phyloP scores from a whole-genome alignment of 1,284 basidiomycete genomes.

The Ustilago cynodontis region DNA sequence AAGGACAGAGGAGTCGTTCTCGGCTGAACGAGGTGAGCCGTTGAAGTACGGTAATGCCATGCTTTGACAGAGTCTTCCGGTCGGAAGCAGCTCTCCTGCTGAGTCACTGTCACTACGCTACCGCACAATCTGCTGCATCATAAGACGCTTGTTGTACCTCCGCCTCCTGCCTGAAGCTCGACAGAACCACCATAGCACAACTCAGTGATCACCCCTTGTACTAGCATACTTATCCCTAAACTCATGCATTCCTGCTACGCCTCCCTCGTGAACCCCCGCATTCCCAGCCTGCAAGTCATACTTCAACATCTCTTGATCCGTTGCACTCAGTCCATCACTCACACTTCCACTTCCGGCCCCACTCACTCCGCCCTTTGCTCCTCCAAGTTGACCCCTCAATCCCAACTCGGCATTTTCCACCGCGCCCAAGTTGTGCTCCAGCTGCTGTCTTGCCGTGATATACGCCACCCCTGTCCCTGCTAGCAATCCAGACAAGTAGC shows the following conservation, averaged over 20 bases:
- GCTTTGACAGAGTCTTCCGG: too few relatives aligned
- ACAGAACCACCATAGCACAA: background rate
- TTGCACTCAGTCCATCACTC: slow-evolving; percentile 12
- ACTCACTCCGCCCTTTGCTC: background rate
- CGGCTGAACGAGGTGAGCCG: too few relatives aligned
- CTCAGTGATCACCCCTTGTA: slow-evolving; percentile 47
- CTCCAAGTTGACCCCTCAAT: slow-evolving; percentile 13
- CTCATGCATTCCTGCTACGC: slow-evolving; percentile 42
- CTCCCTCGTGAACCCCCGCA: slow-evolving; percentile 22
- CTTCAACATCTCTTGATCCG: slow-evolving; percentile 48
- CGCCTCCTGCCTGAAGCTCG: too few relatives aligned
- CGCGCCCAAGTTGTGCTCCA: slow-evolving; percentile 37
- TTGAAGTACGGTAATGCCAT: too few relatives aligned
- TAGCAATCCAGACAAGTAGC: slow-evolving; percentile 42
- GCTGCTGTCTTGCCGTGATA: slow-evolving; percentile 42
- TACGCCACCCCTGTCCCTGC: slow-evolving; percentile 55
- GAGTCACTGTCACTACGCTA: too few relatives aligned
- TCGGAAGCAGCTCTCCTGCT: background rate
- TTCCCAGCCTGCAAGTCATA: slow-evolving; percentile 40
- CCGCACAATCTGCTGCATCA: too few relatives aligned
- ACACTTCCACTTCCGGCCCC: background rate
- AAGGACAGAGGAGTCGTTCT: too few relatives aligned
- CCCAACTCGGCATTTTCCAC: slow-evolving; percentile 42
- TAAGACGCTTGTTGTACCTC: too few relatives aligned
- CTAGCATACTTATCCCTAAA: slow-evolving; percentile 41